A percentile compares a stretch with the other conserved stretches of the same genome.
phyloP scores from a whole-genome alignment of 2,329 filamentous ascomycete genomes.

The Hypoxylon sp. region DNA sequence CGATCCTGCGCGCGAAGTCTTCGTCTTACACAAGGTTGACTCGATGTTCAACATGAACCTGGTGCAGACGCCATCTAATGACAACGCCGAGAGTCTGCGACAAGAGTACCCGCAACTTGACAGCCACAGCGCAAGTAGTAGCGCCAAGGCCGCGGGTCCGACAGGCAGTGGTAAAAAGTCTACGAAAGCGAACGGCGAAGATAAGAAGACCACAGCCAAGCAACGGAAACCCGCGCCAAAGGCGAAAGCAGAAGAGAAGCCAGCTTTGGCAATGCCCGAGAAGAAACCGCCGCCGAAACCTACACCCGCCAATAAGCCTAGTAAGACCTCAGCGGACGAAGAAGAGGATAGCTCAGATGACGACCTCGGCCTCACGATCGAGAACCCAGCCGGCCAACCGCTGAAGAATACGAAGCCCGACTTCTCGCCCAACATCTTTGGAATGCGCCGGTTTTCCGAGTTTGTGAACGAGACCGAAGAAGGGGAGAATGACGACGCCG shows the following conservation, averaged over 20 bases:
- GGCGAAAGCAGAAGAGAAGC: conserved; percentile 39
- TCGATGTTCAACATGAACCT: conserved; percentile 92
- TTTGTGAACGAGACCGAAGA: conserved; percentile 64
- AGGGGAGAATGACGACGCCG: conserved; percentile 59
- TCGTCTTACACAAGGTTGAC: conserved; percentile 85
- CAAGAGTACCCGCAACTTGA: conserved; percentile 77
- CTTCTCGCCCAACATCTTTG: conserved; percentile 66
- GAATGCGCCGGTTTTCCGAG: conserved; percentile 66
- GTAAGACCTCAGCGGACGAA: conserved; percentile 51
- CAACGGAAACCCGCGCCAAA: conserved; percentile 47
- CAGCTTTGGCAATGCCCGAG: conserved; percentile 39
- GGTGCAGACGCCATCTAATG: conserved; percentile 75
- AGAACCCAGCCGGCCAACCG: conserved; percentile 69
- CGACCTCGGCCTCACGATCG: conserved; percentile 70
- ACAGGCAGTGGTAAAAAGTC: conserved; percentile 33
- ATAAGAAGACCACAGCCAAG: conserved; percentile 48
- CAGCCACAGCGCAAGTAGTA: conserved; percentile 45
- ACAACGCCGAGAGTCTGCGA: conserved; percentile 73
- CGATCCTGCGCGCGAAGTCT: conserved; percentile 79
- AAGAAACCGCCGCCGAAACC: conserved; percentile 48
- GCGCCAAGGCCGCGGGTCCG: conserved; percentile 36
- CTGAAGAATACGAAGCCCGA: conserved; percentile 54
- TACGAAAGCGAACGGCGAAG: conserved; percentile 42
- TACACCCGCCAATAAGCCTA: conserved; percentile 55
- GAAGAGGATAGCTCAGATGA: conserved; percentile 69